Base-by-base conservation (phyloP, 2,329 filamentous ascomycete species). In the Aspergillus sp. region DNA sequence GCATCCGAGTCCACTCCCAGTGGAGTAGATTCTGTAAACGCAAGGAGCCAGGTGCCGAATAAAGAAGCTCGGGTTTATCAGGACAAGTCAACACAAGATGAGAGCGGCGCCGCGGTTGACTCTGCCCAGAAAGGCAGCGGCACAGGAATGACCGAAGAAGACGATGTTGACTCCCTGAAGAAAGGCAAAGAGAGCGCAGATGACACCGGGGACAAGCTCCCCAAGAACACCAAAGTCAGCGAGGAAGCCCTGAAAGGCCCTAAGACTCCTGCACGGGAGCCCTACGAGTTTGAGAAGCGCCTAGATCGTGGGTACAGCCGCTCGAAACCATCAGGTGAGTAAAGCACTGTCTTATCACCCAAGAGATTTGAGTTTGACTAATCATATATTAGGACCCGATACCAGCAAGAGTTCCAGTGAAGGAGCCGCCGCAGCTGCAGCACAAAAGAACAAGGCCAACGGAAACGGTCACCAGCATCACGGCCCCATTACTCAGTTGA, bases 231-330 rank as follows among this genome's bases (percentile, higher is more conserved):
- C 27, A 50, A 62, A 32, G 70, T 65, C 25, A 74, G 71, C 57
- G 58, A 69, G 54, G 73, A 75, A 36, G 70, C 73, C 1, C 64
- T 74, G 17, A 58, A 66, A 53, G 73, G 73, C 0, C 73, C 73
- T 3, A 65, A 71, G 36, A 63, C 63, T 32, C 64, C 67, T 5
- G 54, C 66, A 5, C 67, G 65, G 17, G 54, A 66, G 13, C 68
- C 70, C 10, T 68, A 70, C 41, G 66, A 70, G 8, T 73, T 72
- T 15, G 69, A 75, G 53, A 71, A 73, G 50, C 64, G 71, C 5
- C 54, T 64, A 15, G 68, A 70, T 32, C 55, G 13, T 21, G 38
- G 42, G 21, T n/a, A 11, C 15, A 42, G 17, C 17, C 36, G 27
- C 44, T 49, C 44, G 5, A 48, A 57, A n/a, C 17, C 39, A 44